Conservation (phyloP, 306 rosid genomes). For the Erythrophleum fordii region DNA sequence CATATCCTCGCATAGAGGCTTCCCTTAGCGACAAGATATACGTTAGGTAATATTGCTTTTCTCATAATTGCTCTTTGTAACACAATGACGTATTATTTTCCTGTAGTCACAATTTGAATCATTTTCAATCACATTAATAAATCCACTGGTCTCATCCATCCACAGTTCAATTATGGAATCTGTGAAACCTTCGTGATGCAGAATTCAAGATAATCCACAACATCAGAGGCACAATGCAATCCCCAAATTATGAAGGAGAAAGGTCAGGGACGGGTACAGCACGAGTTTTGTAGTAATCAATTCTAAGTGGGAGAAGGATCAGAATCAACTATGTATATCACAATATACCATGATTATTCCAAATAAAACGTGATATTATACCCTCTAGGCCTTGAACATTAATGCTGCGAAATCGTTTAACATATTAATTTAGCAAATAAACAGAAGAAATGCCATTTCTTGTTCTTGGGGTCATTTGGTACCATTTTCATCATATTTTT, state of each 20-base stretch:
- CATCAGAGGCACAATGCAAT: neutral
- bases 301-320: no score
- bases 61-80: neutral
- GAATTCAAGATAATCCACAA: neutral
- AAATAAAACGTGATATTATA: neutral
- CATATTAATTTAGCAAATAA: no score
- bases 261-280: no score
- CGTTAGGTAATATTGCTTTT: neutral
- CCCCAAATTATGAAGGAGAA: no score
- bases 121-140: neutral
- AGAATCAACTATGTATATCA: no score
- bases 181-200: neutral
- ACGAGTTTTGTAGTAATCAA: no score
- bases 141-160: neutral
- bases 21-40: neutral
- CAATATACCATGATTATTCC: neutral
- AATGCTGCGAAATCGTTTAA: no score
- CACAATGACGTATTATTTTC: neutral
- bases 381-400: neutral
- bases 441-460: no score
- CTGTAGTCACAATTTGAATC: neutral
- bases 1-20: neutral
- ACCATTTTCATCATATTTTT: no score
- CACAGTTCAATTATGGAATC: neutral
- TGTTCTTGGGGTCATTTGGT: no score